phyloP scores from a whole-genome alignment of 306 rosid genomes.

The Trichosanthes truncata region DNA sequence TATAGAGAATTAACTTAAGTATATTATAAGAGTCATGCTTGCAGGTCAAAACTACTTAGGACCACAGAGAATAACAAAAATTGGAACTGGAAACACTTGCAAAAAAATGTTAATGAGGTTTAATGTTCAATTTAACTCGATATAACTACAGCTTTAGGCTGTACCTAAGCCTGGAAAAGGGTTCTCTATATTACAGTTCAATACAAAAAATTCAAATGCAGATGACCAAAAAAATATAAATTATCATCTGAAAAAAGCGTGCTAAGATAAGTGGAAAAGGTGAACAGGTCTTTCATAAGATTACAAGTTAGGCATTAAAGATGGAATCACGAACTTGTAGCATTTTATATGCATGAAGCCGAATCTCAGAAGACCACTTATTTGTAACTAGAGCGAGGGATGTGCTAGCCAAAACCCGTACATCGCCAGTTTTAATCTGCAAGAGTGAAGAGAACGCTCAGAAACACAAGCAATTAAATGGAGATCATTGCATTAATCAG shows the following conservation, averaged over 20 bases:
- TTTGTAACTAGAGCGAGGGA: conserved; percentile 63
- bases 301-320: not conserved
- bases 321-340: conserved; percentile 54
- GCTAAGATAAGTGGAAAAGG: not conserved
- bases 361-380: conserved; percentile 91
- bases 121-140: not conserved
- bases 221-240: not conserved
- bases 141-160: not conserved
- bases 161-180: not conserved
- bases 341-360: conserved; percentile 92
- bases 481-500: not conserved
- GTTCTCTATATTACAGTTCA: not conserved
- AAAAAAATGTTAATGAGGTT: not conserved
- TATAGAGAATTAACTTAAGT: not conserved
- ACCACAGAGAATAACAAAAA: not conserved
- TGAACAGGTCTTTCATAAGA: not conserved
- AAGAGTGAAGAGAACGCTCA: conserved; percentile 15
- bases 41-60: not conserved
- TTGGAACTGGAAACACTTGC: not conserved
- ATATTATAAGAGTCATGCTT: not conserved
- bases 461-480: not conserved
- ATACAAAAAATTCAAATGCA: not conserved
- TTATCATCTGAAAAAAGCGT: not conserved
- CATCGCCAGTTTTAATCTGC: conserved; percentile 71
- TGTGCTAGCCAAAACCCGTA: conserved; percentile 59